Base-by-base conservation (phyloP, 2,329 filamentous ascomycete species). In the Biscogniauxia sp. region DNA sequence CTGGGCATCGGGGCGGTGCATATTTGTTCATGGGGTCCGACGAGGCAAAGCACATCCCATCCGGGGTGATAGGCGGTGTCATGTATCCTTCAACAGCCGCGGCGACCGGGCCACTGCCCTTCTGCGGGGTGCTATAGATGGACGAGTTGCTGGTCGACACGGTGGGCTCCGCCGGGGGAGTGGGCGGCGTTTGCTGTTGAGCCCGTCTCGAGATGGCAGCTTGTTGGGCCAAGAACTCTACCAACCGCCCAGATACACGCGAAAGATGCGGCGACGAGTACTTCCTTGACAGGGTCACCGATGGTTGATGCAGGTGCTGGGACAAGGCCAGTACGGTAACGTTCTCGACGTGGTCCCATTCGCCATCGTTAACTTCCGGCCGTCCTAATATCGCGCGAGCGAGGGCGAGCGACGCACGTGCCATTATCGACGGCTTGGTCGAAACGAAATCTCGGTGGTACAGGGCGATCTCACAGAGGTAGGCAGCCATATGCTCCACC, bases 381-480 rank as follows among this genome's bases (percentile, higher is more conserved):
- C 92, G 88, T 71, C 88, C 88, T 11, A 98, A 84, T 65, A 99
- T 92, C 73, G 91, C 94, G 65, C 93, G 85, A 49, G 94, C 89
- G 50, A 99, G 84, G 57, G 92, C 92, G 59, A 98, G 82, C 11
- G 93, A 92, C 51, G 93, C 90, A 67, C 92, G 86, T 52, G 95
- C 93, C 83, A 99, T 92, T 66, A 93, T 89, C 0, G 94, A 97
- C 20, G 95, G 93, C 72, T 90, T 90, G 59, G 90, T 93, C 17
- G 93, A 95, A 64, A 99, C 93, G 71, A 99, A 99, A 67, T 98
- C 95, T 72, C 94, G 91, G 80, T 98, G 92, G 79, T 97, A 99
- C 51, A 98, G 82, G 53, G 93, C 92, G 70, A 98, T 94, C 79
- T 99, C 95, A 73, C 91, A 89, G 64, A 99, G 90, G 80, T 98